Base-by-base conservation (phyloP, 2,329 filamentous ascomycete genomes). In the Fusarium chlamydosporum region DNA sequence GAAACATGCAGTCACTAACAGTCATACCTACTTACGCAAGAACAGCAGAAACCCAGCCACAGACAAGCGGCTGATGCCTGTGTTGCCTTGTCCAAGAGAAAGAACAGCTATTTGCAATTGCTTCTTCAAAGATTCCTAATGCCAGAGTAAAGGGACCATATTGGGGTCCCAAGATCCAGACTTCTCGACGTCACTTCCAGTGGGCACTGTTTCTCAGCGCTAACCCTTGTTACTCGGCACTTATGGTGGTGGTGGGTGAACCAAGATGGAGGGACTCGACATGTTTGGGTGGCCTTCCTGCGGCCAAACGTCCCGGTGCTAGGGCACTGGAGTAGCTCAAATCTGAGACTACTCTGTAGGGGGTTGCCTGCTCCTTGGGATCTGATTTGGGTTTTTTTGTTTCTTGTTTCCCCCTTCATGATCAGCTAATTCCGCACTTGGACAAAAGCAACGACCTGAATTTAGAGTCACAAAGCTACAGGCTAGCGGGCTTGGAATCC, bases 211-310 rank as follows among this genome's bases (percentile, higher is more conserved):
- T 61, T 55, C 56, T 69, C 60, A 61, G 61, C 70, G 31, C 38
- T 53, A 41, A 68, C 53, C 70, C 70, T 64, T 64, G 70, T 47
- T 60, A 35, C 51, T 68, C 70, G 70, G 70, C 67, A 72, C 67
- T 67, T 73, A 67, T 62, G 51, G 58, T 50, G 40, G 38, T 67
- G 65, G 65, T 67, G 59, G 59, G 56, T 48, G 47, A 51, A 51
- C 47, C 47, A 40, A 23, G 23, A 51, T 27, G 47, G 47, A 51
- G 47, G 41, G 20, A 31, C 20, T 35, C 16, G 38, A 27, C 12
- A 35, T 55, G 52, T 51, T 51, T 51, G 47, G 47, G 52, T 61
- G 67, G 53, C 53, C 53, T 40, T 61, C 57, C 71, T 73, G 71
- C 71, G 66, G 60, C 71, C 56, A 68, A 38, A 47, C 51, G 68